A percentile compares a stretch with the other conserved stretches of the same genome.
Evolutionary conservation across 208 protist genomes (phyloP).

Genomic region (Leishmania guyanensis): DNA sequence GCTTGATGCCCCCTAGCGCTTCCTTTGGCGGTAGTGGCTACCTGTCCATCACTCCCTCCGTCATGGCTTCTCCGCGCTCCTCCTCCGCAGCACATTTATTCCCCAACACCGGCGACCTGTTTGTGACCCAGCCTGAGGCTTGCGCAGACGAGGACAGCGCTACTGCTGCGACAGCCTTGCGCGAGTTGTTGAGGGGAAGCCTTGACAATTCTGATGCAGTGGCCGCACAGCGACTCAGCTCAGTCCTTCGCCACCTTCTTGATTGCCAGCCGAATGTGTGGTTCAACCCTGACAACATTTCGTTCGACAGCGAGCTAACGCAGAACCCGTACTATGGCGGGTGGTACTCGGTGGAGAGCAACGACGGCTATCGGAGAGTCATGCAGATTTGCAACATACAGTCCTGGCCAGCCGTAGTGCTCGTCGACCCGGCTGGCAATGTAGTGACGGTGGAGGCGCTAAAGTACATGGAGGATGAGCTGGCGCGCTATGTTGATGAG

Average conservation of each 20-base stretch:
- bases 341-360: slow-evolving; percentile 67
- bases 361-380: slow-evolving; percentile 56
- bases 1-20: background rate
- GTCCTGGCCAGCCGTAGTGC: slow-evolving; percentile 63
- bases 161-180: background rate
- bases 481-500: slow-evolving; percentile 29
- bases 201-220: background rate
- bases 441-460: slow-evolving; percentile 52
- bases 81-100: background rate
- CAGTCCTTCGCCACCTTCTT: slow-evolving; percentile 21
- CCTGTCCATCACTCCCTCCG: slow-evolving; percentile 11
- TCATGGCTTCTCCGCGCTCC: slow-evolving; percentile 17
- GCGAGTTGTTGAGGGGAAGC: slow-evolving; percentile 3
- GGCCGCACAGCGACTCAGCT: slow-evolving; percentile 12
- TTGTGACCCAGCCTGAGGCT: background rate
- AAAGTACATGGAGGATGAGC: slow-evolving; percentile 60
- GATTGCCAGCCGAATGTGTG: slow-evolving; percentile 23
- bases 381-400: slow-evolving; percentile 46
- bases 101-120: slow-evolving; percentile 1
- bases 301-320: slow-evolving; percentile 42
- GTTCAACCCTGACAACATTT: slow-evolving; percentile 31
- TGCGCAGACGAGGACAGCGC: background rate
- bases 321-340: slow-evolving; percentile 62
- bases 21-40: background rate
- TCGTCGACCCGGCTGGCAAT: slow-evolving; percentile 59